phyloP scores from a whole-genome alignment of 2,329 filamentous ascomycete genomes.

The Hyphodiscus sp. region DNA sequence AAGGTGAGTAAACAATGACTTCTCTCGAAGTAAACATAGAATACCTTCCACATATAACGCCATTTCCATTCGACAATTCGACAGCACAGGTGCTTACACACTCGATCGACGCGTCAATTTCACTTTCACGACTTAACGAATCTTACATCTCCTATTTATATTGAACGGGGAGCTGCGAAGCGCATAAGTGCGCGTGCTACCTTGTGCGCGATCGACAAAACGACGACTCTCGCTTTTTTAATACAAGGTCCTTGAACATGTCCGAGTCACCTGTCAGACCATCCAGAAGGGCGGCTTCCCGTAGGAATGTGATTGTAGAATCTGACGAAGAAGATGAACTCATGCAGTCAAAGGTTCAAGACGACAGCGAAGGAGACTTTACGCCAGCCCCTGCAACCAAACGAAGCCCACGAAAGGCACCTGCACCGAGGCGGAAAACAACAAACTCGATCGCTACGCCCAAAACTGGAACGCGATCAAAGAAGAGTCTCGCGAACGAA shows the following conservation, averaged over 20 bases:
- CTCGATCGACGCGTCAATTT: constrained; percentile 12
- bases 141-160: not conserved
- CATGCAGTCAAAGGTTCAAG: constrained; percentile 50
- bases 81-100: not conserved
- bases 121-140: not conserved
- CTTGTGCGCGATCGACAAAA: constrained; percentile 2
- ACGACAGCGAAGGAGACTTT: constrained; percentile 70
- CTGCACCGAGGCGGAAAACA: constrained; percentile 44
- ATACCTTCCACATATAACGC: not conserved
- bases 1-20: not conserved
- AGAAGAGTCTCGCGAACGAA: constrained; percentile 33
- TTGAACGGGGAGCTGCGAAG: not conserved
- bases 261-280: constrained; percentile 43
- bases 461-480: constrained; percentile 35
- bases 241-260: constrained; percentile 10
- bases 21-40: not conserved
- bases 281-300: constrained; percentile 52
- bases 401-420: constrained; percentile 49
- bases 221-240: not conserved
- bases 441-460: constrained; percentile 25
- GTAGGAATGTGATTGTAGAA: constrained; percentile 70
- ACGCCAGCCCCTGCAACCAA: constrained; percentile 50
- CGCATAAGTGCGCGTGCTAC: not conserved
- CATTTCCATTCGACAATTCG: not conserved
- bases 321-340: constrained; percentile 71